Conservation (phyloP, 345 rosid species). For the Eucalyptus cladocalyx region DNA sequence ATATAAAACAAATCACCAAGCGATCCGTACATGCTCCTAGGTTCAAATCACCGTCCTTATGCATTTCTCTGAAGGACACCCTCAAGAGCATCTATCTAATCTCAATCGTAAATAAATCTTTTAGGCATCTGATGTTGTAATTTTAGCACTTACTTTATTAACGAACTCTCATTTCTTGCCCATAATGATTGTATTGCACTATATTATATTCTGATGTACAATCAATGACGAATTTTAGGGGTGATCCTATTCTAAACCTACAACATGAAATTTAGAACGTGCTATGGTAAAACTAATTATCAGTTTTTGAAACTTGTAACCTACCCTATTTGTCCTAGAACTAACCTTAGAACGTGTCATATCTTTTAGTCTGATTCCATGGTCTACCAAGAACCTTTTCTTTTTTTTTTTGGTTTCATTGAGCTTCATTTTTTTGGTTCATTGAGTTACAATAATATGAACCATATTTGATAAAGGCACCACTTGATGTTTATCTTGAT, state of each 20-base stretch:
- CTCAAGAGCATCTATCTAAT: background rate
- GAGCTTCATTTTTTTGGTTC: no score
- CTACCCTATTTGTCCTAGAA: no score
- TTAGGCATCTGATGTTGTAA: background rate
- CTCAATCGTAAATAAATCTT: background rate
- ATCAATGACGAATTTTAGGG: background rate
- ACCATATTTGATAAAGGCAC: no score
- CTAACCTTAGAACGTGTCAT: rapidly evolving
- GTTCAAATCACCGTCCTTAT: background rate
- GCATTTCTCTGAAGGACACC: background rate
- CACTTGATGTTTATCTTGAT: no score
- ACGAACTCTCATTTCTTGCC: background rate
- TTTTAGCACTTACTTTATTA: background rate
- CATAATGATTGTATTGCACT: background rate
- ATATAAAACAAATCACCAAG: background rate
- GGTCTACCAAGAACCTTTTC: no score
- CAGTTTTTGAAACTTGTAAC: no score
- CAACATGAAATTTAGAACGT: no score
- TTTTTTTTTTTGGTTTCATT: no score
- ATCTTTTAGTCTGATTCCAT: no score
- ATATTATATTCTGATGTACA: background rate
- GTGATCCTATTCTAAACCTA: no score
- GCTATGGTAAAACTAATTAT: no score
- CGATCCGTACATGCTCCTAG: background rate
- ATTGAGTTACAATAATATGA: no score